phyloP scores from a whole-genome alignment of 2,329 filamentous ascomycete genomes.

The Penicillium palitans region DNA sequence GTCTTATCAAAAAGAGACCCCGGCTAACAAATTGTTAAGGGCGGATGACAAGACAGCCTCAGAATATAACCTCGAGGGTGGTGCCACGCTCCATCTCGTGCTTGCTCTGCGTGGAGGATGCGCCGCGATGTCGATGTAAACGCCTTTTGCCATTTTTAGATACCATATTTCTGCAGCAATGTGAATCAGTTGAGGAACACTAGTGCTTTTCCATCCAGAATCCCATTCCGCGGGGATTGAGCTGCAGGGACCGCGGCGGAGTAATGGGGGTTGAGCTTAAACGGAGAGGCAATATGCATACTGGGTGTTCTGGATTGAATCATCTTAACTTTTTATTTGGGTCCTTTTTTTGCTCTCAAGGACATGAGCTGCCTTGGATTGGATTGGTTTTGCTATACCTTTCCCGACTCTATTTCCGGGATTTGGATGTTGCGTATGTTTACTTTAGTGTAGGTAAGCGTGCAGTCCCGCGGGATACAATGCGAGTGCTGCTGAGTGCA shows the following conservation, averaged over 20 bases:
- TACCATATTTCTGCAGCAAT: constrained; percentile 18
- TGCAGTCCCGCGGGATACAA: not conserved
- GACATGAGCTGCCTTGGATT: not conserved
- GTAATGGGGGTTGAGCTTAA: not conserved
- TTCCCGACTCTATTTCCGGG: not conserved
- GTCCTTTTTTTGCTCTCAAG: not conserved
- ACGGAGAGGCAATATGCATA: not conserved
- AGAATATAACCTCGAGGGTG: constrained; percentile 88
- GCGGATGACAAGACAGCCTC: constrained; percentile 89
- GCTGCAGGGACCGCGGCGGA: too few species aligned
- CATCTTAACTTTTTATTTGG: not conserved
- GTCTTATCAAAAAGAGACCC: not conserved
- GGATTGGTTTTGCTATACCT: not conserved
- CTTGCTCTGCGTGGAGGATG: constrained; percentile 83
- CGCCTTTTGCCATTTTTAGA: constrained; percentile 16
- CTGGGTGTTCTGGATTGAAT: constrained; percentile 1
- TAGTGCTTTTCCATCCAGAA: not conserved
- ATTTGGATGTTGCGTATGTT: not conserved
- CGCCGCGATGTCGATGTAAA: constrained; percentile 15
- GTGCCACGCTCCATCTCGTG: constrained; percentile 91
- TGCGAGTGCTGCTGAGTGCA: not conserved
- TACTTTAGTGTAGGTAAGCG: not conserved
- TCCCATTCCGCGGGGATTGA: not conserved
- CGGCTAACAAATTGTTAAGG: constrained; percentile 54
- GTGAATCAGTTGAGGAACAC: constrained; percentile 6